A percentile compares a stretch with the other conserved stretches of the same genome.
These are phyloP conservation scores for Kodamaea kakaduensis DNA, from an alignment of 805 yeast genomes.

Conservation along the genomic window DNA sequence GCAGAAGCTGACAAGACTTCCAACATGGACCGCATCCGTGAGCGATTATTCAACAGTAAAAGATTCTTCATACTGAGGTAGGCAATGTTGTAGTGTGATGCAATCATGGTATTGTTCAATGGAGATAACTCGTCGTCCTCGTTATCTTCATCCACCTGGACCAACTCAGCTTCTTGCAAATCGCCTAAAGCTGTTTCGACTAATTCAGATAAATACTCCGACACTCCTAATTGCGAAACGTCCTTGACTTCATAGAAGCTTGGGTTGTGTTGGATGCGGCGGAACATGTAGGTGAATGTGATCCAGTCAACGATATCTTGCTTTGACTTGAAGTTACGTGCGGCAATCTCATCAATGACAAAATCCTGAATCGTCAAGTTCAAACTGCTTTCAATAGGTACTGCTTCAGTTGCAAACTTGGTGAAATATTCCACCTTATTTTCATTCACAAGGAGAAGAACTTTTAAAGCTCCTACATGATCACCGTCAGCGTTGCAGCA, in stretches of 20 bases:
- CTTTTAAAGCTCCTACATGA: too few species aligned
- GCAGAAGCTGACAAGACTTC: constrained; percentile 63
- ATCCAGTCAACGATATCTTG: constrained; percentile 92
- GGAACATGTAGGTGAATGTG: constrained; percentile 76
- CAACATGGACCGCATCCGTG: constrained; percentile 58
- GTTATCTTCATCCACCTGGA: constrained; percentile 50
- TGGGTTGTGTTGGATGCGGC: constrained; percentile 79
- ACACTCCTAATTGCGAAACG: constrained; percentile 60
- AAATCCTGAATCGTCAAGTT: constrained; percentile 58
- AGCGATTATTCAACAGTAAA: constrained; percentile 46
- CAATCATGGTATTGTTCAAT: constrained; percentile 66
- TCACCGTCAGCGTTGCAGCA: constrained; percentile 35
- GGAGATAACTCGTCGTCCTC: constrained; percentile 48
- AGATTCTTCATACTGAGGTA: constrained; percentile 66
- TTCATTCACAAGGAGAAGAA: constrained; percentile 53
- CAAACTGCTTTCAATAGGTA: constrained; percentile 82
- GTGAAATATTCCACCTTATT: constrained; percentile 60
- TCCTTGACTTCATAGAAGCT: constrained; percentile 80
- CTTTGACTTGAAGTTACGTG: constrained; percentile 55
- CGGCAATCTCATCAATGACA: constrained; percentile 69
- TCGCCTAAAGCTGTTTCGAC: constrained; percentile 71
- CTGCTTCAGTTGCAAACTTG: constrained; percentile 65
- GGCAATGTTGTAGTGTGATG: constrained; percentile 67
- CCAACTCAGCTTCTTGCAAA: constrained; percentile 53
- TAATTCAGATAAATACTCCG: constrained; percentile 78